A percentile compares a stretch with the other conserved stretches of the same genome.
phyloP scores from a whole-genome alignment of 306 rosid species.

The Abrus pulchellus region DNA sequence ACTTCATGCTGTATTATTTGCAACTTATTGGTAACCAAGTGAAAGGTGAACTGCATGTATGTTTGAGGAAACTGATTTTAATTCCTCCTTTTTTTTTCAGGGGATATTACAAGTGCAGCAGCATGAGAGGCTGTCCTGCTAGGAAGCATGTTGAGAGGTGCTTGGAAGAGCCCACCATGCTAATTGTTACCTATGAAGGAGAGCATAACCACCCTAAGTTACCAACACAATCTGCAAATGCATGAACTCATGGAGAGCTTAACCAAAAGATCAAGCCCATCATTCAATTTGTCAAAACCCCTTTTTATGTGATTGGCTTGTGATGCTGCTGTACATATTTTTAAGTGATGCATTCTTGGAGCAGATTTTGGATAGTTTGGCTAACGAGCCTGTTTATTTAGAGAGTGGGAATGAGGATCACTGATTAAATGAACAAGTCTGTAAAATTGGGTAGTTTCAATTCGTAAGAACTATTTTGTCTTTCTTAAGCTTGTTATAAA shows the following conservation, averaged over 20 bases:
- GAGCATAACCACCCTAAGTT: constrained; percentile 93
- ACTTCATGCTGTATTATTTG: constrained; percentile 5
- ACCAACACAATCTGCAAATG: constrained; percentile 81
- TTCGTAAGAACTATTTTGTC: constrained; percentile 58
- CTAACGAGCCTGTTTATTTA: constrained; percentile 51
- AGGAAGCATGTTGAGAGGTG: constrained; percentile 99
- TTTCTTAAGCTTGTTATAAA: constrained; percentile 57
- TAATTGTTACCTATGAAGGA: constrained; percentile 94
- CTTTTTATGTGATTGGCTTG: constrained; percentile 56
- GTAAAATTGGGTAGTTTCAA: constrained; percentile 66
- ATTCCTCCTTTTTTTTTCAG: constrained; percentile 55
- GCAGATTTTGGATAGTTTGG: constrained; percentile 57
- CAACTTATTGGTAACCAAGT: not conserved
- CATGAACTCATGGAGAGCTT: constrained; percentile 62
- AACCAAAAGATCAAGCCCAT: constrained; percentile 47
- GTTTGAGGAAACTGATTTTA: constrained; percentile 39
- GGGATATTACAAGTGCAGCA: constrained; percentile 99
- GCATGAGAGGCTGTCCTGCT: constrained; percentile 99
- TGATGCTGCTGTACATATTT: constrained; percentile 77
- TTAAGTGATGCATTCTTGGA: constrained; percentile 59
- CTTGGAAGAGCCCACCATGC: constrained; percentile 96
- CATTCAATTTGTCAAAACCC: constrained; percentile 38
- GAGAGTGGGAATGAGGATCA: constrained; percentile 46
- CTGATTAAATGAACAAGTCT: constrained; percentile 51
- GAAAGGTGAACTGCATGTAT: constrained; percentile 17